Conservation (phyloP, 805 yeast species). For the Clavispora vitiphila region DNA sequence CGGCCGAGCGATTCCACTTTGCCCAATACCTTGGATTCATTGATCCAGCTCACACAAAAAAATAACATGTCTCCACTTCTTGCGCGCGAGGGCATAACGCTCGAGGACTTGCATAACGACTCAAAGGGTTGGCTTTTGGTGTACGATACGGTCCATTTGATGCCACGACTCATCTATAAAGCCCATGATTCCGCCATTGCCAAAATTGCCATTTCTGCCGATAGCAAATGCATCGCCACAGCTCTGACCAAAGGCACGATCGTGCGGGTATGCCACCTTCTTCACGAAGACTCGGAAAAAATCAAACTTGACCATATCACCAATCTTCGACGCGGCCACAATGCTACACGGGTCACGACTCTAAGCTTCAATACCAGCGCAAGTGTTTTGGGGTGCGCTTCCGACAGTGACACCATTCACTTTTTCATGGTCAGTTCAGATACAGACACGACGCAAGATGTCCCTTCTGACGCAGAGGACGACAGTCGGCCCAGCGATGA, state of each 20-base stretch:
- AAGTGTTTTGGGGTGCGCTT: slow-evolving; percentile 34
- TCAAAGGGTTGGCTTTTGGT: slow-evolving; percentile 36
- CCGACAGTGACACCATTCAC: slow-evolving; percentile 39
- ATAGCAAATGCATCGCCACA: slow-evolving; percentile 29
- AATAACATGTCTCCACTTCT: slow-evolving; percentile 10
- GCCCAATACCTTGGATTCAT: slow-evolving; percentile 13
- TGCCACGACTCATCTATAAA: slow-evolving; percentile 30
- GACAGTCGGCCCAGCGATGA: slow-evolving; percentile 10
- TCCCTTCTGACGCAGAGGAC: slow-evolving; percentile 11
- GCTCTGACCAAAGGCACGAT: slow-evolving; percentile 43
- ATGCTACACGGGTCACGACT: slow-evolving; percentile 28
- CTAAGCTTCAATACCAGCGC: slow-evolving; percentile 32
- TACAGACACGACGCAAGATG: slow-evolving; percentile 4
- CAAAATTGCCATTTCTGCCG: slow-evolving; percentile 25
- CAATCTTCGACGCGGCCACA: slow-evolving; percentile 38
- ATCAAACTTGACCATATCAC: slow-evolving; percentile 23
- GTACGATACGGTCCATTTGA: slow-evolving; percentile 33
- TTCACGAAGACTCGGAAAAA: slow-evolving; percentile 7
- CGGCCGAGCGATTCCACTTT: slow-evolving; percentile 19
- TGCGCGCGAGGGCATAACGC: slow-evolving; percentile 15
- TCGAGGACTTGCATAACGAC: slow-evolving; percentile 25
- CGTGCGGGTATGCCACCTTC: slow-evolving; percentile 28
- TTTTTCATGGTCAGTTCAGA: slow-evolving; percentile 24
- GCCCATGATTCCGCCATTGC: slow-evolving; percentile 37
- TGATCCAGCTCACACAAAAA: slow-evolving; percentile 25